phyloP scores from a whole-genome alignment of 139 green algal species.

The Chlamydomonas schloesseri region DNA sequence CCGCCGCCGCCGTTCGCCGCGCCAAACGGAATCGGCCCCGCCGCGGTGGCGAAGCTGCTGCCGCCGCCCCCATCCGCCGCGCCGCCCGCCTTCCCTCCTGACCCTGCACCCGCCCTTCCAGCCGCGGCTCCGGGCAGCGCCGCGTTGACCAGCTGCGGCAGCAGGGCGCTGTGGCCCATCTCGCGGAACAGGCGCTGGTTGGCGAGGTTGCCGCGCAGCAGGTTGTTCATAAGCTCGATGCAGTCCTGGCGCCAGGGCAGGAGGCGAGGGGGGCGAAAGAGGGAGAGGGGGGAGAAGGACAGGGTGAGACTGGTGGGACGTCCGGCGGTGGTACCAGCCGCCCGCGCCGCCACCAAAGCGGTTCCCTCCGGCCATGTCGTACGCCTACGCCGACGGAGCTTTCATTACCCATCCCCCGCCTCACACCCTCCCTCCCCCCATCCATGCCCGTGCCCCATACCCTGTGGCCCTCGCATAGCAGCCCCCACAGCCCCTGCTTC shows the following conservation, averaged over 20 bases:
- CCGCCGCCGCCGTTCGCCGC: neutral
- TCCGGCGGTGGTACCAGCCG: too few relatives aligned
- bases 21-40: conserved; percentile 12
- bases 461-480: too few relatives aligned
- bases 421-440: too few relatives aligned
- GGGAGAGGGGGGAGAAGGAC: neutral
- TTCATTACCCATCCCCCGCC: too few relatives aligned
- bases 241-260: conserved; percentile 80
- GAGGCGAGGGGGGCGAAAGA: neutral
- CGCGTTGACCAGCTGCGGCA: conserved; percentile 60
- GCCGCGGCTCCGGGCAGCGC: conserved; percentile 19
- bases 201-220: conserved; percentile 80
- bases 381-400: too few relatives aligned
- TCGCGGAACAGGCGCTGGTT: conserved; percentile 91
- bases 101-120: neutral
- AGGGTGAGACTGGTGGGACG: neutral
- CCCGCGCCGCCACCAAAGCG: too few relatives aligned
- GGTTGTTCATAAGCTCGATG: conserved; percentile 89
- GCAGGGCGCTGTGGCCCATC: conserved; percentile 61
- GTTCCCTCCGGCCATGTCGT: too few relatives aligned
- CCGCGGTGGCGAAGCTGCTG: neutral
- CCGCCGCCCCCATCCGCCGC: conserved; percentile 11
- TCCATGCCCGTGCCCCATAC: too few relatives aligned
- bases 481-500: too few relatives aligned
- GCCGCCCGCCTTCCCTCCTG: neutral